These are phyloP conservation scores for Acanthamoeba castellanii DNA, from an alignment of 208 protist species.

Conservation along the genomic window DNA sequence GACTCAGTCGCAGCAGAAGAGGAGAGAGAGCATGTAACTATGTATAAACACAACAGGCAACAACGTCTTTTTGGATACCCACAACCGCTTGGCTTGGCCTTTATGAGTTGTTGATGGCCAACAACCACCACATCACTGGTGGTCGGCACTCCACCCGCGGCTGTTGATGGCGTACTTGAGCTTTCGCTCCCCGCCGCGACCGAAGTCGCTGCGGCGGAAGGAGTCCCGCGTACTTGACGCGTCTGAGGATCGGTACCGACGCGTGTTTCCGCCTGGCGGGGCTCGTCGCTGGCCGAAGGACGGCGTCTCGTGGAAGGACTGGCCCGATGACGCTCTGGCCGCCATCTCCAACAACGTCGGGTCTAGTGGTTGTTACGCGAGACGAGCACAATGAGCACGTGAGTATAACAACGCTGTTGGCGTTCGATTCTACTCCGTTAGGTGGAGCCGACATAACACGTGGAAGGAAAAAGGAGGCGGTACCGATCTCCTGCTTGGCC, in stretches of 20 bases:
- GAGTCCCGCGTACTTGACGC: too few species aligned
- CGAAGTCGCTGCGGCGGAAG: too few species aligned
- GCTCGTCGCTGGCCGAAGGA: not conserved
- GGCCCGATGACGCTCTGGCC: not conserved
- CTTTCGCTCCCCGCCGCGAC: not conserved
- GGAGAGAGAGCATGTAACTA: too few species aligned
- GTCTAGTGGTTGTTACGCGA: not conserved
- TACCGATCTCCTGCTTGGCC: slow-evolving; percentile 56
- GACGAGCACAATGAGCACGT: not conserved
- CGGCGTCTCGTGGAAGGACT: not conserved
- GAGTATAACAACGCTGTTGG: too few species aligned
- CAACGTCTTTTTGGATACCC: too few species aligned
- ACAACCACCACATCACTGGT: not conserved
- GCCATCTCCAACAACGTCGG: not conserved
- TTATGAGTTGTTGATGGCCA: too few species aligned
- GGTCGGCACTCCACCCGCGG: not conserved
- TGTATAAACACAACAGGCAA: too few species aligned
- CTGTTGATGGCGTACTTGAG: not conserved
- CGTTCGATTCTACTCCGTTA: not conserved
- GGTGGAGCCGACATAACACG: not conserved
- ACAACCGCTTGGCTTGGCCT: too few species aligned
- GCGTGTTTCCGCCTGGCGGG: not conserved
- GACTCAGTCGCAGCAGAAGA: not conserved
- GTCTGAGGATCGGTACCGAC: not conserved
- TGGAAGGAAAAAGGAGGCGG: not conserved